phyloP scores from a whole-genome alignment of 495 filamentous ascomycete genomes.

The Patellaria atrata region DNA sequence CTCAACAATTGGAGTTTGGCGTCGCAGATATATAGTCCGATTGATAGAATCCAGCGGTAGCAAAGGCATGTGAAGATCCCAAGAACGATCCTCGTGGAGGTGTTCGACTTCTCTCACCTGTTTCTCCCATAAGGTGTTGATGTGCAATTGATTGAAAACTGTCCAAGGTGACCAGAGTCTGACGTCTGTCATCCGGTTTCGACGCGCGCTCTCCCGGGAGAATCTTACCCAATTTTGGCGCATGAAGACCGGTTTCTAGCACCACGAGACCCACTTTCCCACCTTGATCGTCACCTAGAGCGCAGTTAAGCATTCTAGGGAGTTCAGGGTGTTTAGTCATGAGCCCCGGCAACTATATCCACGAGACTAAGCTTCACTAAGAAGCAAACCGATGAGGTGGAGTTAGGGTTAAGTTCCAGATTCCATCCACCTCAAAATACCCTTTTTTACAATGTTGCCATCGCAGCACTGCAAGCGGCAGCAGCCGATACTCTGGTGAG shows the following conservation, averaged over 20 bases:
- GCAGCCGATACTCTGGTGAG: constrained; percentile 25
- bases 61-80: constrained; percentile 23
- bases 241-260: constrained; percentile 23
- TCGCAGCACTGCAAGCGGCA: constrained; percentile 17
- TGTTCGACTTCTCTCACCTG: constrained; percentile 22
- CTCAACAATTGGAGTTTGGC: constrained; percentile 9
- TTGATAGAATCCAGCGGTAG: constrained; percentile 7
- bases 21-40: constrained; percentile 11
- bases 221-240: constrained; percentile 26
- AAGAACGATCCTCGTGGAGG: constrained; percentile 18
- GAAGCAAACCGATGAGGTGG: constrained; percentile 41
- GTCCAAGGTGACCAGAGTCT: constrained; percentile 26
- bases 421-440: constrained; percentile 38
- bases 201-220: constrained; percentile 24
- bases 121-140: constrained; percentile 17
- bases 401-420: constrained; percentile 75
- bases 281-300: constrained; percentile 11
- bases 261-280: constrained; percentile 32
- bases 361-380: constrained; percentile 33
- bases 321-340: constrained; percentile 26
- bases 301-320: constrained; percentile 13
- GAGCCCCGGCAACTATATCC: constrained; percentile 34
- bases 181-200: constrained; percentile 21
- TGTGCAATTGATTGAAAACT: constrained; percentile 19
- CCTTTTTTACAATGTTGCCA: constrained; percentile 22